Conservation (phyloP, 208 protist genomes). For the Wallacemonas sp. region DNA sequence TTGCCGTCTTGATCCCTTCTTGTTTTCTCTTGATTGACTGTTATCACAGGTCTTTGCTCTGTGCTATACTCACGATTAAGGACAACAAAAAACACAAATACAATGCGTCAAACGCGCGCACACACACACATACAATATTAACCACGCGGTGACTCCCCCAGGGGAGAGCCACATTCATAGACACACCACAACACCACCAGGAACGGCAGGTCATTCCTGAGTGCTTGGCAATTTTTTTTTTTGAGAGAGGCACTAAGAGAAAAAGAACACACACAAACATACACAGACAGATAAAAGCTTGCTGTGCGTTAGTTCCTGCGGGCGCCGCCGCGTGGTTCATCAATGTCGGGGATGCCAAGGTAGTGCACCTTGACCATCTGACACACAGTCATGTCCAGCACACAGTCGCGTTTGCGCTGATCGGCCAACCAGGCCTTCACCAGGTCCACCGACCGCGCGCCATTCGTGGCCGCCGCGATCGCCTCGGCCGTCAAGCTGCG, state of each 20-base stretch:
- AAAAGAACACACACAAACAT: too few species aligned
- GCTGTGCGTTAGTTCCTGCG: neutral
- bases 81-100: too few species aligned
- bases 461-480: constrained; percentile 35
- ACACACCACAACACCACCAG: constrained; percentile 11
- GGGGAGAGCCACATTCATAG: too few species aligned
- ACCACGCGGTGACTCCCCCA: too few species aligned
- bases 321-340: neutral
- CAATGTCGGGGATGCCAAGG: constrained; percentile 7
- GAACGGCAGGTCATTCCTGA: too few species aligned
- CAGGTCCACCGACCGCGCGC: constrained; percentile 26
- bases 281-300: too few species aligned
- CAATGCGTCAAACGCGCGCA: too few species aligned
- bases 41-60: neutral
- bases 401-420: constrained; percentile 54
- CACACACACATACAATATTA: too few species aligned
- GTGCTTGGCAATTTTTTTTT: too few species aligned
- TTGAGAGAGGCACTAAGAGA: too few species aligned
- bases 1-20: too few species aligned
- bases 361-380: constrained; percentile 42
- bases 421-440: constrained; percentile 70
- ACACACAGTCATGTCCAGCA: constrained; percentile 63
- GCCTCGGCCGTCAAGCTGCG: constrained; percentile 40
- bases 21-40: neutral
- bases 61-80: too few species aligned